phyloP scores from a whole-genome alignment of 768 basidiomycete genomes.

The Tylopilus subfusipes region DNA sequence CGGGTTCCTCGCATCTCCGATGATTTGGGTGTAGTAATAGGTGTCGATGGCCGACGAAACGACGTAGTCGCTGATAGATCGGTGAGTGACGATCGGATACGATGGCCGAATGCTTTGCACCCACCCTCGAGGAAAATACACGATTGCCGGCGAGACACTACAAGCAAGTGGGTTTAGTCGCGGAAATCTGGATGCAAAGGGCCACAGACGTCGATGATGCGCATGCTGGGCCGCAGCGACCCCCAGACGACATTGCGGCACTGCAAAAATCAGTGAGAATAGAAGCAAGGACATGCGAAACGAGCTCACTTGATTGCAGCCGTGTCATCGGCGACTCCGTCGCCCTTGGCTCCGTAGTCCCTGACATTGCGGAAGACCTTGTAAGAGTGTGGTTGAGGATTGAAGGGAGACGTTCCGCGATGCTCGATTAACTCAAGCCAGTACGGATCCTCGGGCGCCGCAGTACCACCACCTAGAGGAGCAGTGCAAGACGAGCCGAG shows the following conservation, averaged over 20 bases:
- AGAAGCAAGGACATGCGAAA: background rate
- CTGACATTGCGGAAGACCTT: constrained; percentile 74
- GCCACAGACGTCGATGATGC: constrained; percentile 47
- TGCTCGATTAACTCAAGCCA: constrained; percentile 70
- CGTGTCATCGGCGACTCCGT: constrained; percentile 70
- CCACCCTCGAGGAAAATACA: constrained; percentile 69
- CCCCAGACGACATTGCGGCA: constrained; percentile 55
- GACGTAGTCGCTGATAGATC: constrained; percentile 25
- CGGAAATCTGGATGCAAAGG: background rate
- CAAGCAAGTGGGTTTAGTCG: background rate
- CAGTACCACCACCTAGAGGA: constrained; percentile 35
- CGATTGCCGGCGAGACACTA: constrained; percentile 54
- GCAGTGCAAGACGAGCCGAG: constrained; percentile 36
- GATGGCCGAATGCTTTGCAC: background rate
- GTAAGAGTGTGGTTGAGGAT: constrained; percentile 49
- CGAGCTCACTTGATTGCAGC: constrained; percentile 58
- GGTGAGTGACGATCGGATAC: background rate
- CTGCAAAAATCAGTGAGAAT: constrained; percentile 31
- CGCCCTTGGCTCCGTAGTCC: constrained; percentile 45
- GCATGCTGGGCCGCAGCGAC: constrained; percentile 56
- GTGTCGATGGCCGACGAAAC: constrained; percentile 26
- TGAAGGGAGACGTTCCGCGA: constrained; percentile 61
- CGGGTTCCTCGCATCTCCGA: constrained; percentile 32
- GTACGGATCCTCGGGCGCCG: constrained; percentile 51
- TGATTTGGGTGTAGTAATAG: constrained; percentile 34